Conservation (phyloP, 352 stramenopile species). For the Phytophthora uliginosa region DNA sequence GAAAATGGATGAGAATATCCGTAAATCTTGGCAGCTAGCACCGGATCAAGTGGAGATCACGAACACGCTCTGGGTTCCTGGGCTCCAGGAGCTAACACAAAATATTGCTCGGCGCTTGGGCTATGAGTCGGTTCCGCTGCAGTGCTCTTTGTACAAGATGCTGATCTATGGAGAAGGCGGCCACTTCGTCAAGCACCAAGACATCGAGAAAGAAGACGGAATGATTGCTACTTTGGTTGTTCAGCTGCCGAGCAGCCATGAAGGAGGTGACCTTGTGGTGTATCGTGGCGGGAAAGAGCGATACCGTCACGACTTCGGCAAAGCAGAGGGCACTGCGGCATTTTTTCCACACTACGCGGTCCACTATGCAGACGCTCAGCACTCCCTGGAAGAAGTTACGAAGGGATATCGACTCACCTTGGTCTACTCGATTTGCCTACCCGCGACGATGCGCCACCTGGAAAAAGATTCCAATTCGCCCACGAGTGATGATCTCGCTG, state of each 20-base stretch:
- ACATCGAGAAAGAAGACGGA: slow-evolving; percentile 64
- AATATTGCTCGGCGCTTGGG: slow-evolving; percentile 5
- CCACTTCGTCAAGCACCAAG: slow-evolving; percentile 51
- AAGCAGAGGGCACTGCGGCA: slow-evolving; percentile 10
- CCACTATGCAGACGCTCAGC: slow-evolving; percentile 35
- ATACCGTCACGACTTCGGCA: slow-evolving; percentile 32
- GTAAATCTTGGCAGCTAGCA: slow-evolving; percentile 22
- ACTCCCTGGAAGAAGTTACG: slow-evolving; percentile 24
- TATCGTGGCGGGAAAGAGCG: slow-evolving; percentile 12
- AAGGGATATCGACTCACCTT: slow-evolving; percentile 21
- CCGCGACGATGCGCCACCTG: background rate
- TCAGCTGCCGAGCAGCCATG: slow-evolving; percentile 37
- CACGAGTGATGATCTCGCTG: slow-evolving; percentile 4
- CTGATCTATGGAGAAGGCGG: slow-evolving; percentile 54
- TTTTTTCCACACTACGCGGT: slow-evolving; percentile 27
- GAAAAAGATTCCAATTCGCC: background rate
- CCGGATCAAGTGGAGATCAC: slow-evolving; percentile 19
- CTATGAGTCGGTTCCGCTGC: slow-evolving; percentile 19
- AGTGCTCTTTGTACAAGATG: slow-evolving; percentile 54
- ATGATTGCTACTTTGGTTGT: slow-evolving; percentile 69
- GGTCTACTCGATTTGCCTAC: slow-evolving; percentile 33
- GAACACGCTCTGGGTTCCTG: slow-evolving; percentile 7
- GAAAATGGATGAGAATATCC: slow-evolving; percentile 13
- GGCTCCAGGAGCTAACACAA: slow-evolving; percentile 4
- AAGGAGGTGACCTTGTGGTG: slow-evolving; percentile 33